A percentile compares a stretch with the other conserved stretches of the same genome.
Conservation (phyloP, 257 asterid species). For the Ilex aquifolium region DNA sequence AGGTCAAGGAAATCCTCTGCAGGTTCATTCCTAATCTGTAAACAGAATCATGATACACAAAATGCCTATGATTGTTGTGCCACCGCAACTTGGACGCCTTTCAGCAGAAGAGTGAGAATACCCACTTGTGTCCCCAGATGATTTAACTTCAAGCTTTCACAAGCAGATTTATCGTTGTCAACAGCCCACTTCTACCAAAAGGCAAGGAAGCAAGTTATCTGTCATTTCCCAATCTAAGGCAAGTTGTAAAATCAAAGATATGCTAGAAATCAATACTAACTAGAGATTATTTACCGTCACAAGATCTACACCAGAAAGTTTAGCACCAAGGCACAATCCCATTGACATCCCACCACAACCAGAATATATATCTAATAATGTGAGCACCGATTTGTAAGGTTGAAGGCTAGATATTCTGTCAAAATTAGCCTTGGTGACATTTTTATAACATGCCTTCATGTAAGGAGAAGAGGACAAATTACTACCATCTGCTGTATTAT, state of each 20-base stretch:
- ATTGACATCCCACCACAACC: conserved; percentile 60
- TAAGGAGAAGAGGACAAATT: conserved; percentile 16
- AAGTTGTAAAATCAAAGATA: conserved; percentile 6
- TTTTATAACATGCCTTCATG: conserved; percentile 9
- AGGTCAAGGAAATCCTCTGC: conserved; percentile 44
- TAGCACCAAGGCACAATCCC: conserved; percentile 41
- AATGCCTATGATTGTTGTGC: too few relatives aligned
- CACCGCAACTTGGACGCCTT: conserved; percentile 9
- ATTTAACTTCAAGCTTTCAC: conserved; percentile 40
- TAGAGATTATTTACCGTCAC: conserved; percentile 28
- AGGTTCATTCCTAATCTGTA: conserved; percentile 40
- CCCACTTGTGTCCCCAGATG: conserved; percentile 39
- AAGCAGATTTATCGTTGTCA: conserved; percentile 37
- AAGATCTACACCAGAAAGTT: conserved; percentile 35
- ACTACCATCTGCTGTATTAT: conserved; percentile 23
- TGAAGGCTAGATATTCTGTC: conserved; percentile 11
- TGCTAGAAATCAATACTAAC: conserved; percentile 5
- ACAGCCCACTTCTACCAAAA: conserved; percentile 42
- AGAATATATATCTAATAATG: conserved; percentile 41
- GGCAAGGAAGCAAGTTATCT: conserved; percentile 6
- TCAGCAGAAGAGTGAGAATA: conserved; percentile 7
- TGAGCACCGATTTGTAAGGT: conserved; percentile 23
- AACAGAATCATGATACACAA: too few relatives aligned
- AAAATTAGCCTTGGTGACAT: conserved; percentile 9
- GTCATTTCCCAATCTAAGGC: conserved; percentile 11